phyloP scores from a whole-genome alignment of 2,329 filamentous ascomycete species.

The Ophiosphaerella korrae region DNA sequence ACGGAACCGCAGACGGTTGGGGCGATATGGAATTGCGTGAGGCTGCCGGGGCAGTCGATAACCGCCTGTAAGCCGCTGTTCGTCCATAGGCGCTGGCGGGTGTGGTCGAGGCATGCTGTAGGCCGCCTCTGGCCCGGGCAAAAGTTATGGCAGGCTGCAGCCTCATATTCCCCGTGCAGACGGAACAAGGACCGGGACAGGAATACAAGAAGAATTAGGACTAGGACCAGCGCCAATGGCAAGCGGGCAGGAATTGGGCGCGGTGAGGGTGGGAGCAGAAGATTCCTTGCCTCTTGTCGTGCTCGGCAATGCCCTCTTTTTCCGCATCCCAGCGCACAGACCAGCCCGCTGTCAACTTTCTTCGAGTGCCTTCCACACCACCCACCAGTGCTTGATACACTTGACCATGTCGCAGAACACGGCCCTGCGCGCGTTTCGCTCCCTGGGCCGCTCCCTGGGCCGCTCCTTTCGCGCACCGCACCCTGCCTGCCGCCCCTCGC shows the following conservation, averaged over 20 bases:
- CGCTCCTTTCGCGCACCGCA: slow-evolving; percentile 47
- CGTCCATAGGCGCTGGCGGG: slow-evolving; percentile 50
- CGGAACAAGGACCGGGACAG: neutral
- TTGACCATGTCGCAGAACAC: slow-evolving; percentile 22
- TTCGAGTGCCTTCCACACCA: slow-evolving; percentile 13
- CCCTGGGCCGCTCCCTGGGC: slow-evolving; percentile 40
- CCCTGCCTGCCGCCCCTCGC: slow-evolving; percentile 34
- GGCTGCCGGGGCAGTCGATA: slow-evolving; percentile 42
- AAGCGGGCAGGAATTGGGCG: slow-evolving; percentile 16
- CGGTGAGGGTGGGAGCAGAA: slow-evolving; percentile 29
- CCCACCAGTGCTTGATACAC: neutral
- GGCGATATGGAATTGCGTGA: slow-evolving; percentile 21
- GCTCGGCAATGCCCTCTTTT: slow-evolving; percentile 29
- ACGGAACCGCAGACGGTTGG: slow-evolving; percentile 36
- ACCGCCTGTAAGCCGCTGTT: slow-evolving; percentile 55
- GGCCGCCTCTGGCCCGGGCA: slow-evolving; percentile 49
- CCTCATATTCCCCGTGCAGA: slow-evolving; percentile 50
- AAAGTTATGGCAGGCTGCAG: slow-evolving; percentile 48
- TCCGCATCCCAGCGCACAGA: slow-evolving; percentile 30
- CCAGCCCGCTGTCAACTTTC: slow-evolving; percentile 29
- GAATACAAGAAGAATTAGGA: slow-evolving; percentile 7
- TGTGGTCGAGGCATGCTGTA: slow-evolving; percentile 45
- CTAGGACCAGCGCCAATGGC: slow-evolving; percentile 15
- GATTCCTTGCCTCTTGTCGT: slow-evolving; percentile 8
- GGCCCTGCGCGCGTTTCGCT: slow-evolving; percentile 33